Evolutionary conservation across 352 stramenopile genomes (phyloP).

Genomic region (Pythium biforme): DNA sequence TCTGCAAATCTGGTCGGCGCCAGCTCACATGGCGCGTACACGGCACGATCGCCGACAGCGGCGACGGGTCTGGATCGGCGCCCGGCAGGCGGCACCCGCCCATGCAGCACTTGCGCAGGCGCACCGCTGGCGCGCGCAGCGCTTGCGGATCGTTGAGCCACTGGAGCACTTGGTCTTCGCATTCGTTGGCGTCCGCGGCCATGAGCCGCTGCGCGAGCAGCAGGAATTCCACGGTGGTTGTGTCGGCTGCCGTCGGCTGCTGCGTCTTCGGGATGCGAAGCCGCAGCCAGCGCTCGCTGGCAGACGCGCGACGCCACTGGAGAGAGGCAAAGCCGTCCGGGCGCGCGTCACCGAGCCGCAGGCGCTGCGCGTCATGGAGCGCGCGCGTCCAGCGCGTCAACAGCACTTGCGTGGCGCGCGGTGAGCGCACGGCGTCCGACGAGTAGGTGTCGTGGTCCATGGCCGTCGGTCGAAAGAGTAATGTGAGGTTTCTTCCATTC

Average conservation of each 20-base stretch:
- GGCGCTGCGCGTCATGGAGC: conserved; percentile 4
- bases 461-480: background rate
- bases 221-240: conserved; percentile 16
- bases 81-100: conserved; percentile 8
- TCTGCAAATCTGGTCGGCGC: background rate
- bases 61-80: conserved; percentile 5
- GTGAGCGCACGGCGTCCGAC: conserved; percentile 2
- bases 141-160: conserved; percentile 12
- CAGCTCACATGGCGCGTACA: conserved; percentile 11
- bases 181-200: background rate
- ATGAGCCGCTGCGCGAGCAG: conserved; percentile 8
- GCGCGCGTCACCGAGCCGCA: conserved; percentile 11
- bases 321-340: conserved; percentile 20
- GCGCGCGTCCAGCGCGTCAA: conserved; percentile 13
- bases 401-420: conserved; percentile 8
- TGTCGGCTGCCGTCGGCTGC: background rate
- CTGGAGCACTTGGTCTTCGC: conserved; percentile 6
- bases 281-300: conserved; percentile 15
- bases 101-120: conserved; percentile 13
- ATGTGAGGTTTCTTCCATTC: background rate
- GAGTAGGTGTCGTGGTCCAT: conserved; percentile 1
- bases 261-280: background rate
- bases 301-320: conserved; percentile 9
- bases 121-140: background rate
- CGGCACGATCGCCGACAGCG: conserved; percentile 3